Evolutionary conservation across 2,329 filamentous ascomycete species (phyloP).

Genomic region (Trichophyton schoenleinii): DNA sequence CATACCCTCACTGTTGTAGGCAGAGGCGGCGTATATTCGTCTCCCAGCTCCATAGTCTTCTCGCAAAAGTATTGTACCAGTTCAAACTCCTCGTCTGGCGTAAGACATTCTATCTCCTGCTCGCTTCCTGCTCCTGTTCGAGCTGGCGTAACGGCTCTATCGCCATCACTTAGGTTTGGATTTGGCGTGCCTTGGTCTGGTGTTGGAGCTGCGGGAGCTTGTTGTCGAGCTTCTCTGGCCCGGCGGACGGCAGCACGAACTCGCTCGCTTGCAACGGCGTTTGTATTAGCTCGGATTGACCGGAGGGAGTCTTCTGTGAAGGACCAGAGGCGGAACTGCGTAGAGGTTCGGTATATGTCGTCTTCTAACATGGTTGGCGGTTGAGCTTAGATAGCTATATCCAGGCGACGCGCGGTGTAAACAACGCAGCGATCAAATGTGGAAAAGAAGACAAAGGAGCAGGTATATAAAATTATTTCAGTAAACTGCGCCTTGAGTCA

Average conservation of each 20-base stretch:
- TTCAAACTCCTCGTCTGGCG: constrained; percentile 66
- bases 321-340: constrained; percentile 86
- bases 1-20: constrained; percentile 48
- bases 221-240: constrained; percentile 23
- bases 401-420: background rate
- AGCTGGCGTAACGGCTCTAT: constrained; percentile 1
- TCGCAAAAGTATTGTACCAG: constrained; percentile 70
- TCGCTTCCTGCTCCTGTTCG: constrained; percentile 16
- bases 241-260: constrained; percentile 46
- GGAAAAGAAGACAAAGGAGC: background rate
- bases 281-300: constrained; percentile 64
- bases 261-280: constrained; percentile 61
- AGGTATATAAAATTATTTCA: background rate
- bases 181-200: background rate
- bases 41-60: constrained; percentile 45
- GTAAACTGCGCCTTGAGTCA: background rate
- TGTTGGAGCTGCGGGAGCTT: background rate
- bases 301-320: constrained; percentile 64
- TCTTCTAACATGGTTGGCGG: constrained; percentile 62
- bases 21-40: constrained; percentile 45
- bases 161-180: constrained; percentile 1
- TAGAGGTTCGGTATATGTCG: constrained; percentile 76
- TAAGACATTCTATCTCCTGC: constrained; percentile 60
- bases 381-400: background rate
- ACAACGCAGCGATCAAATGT: background rate